Evolutionary conservation across 768 basidiomycete species (phyloP).

Genomic region (Suillus brevipes): DNA sequence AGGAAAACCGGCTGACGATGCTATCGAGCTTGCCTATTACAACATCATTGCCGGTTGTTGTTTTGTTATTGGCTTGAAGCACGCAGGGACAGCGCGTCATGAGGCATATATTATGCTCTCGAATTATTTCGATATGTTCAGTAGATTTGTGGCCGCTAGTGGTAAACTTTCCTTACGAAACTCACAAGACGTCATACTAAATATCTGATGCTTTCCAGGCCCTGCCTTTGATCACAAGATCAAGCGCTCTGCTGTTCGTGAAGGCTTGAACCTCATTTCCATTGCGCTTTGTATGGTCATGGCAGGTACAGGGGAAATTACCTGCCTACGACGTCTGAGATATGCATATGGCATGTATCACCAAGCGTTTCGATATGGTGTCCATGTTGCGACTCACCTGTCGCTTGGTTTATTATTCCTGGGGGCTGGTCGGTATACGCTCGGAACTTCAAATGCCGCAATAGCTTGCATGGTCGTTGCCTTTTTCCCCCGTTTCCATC

Average conservation of each 20-base stretch:
- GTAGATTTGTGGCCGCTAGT: slow-evolving; percentile 63
- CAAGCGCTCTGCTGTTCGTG: slow-evolving; percentile 81
- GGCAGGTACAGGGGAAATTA: slow-evolving; percentile 96
- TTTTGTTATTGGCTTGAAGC: slow-evolving; percentile 90
- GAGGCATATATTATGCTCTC: slow-evolving; percentile 86
- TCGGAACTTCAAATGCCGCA: slow-evolving; percentile 90
- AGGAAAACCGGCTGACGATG: slow-evolving; percentile 59
- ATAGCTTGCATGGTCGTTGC: slow-evolving; percentile 88
- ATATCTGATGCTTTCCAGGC: slow-evolving; percentile 40
- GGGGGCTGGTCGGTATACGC: slow-evolving; percentile 87
- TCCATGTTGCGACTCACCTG: slow-evolving; percentile 88
- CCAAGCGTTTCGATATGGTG: slow-evolving; percentile 78
- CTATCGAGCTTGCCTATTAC: slow-evolving; percentile 86
- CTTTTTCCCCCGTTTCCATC: slow-evolving; percentile 89
- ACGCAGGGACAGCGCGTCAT: slow-evolving; percentile 89
- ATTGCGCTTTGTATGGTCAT: slow-evolving; percentile 90
- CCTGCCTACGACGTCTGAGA: slow-evolving; percentile 81
- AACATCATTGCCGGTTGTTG: slow-evolving; percentile 90
- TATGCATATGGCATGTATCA: slow-evolving; percentile 88
- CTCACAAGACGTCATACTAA: slow-evolving; percentile 6
- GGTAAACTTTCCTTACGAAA: slow-evolving; percentile 44
- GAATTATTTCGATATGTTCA: slow-evolving; percentile 78
- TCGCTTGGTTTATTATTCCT: slow-evolving; percentile 91
- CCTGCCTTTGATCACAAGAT: slow-evolving; percentile 86
- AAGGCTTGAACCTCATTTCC: slow-evolving; percentile 85